Base-by-base conservation (phyloP, 2,329 filamentous ascomycete genomes). In the Ceratocystis papillata region DNA sequence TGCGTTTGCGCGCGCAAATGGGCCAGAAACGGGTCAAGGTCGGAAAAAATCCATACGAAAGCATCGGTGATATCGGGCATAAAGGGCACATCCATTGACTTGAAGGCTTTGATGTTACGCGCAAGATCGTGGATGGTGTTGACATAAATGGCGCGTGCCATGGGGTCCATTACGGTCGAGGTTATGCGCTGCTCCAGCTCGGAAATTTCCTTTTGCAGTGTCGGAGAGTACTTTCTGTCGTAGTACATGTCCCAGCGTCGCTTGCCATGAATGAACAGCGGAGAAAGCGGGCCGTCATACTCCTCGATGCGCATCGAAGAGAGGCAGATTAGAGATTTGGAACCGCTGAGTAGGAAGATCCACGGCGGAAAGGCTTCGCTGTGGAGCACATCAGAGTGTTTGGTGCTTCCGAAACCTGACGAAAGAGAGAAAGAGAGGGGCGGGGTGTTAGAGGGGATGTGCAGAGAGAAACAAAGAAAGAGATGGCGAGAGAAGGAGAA, bases 31-130 rank as follows among this genome's bases (percentile, higher is more conserved):
- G 73, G 73, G 65, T 76, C 73, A 3, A 73, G 70, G 10, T 76
- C 71, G 22, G 67, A 65, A 70, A 75, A 77, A 50, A 77, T 71
- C 76, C 76, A 78, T 3, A 75, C 70, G 64, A 77, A 77, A 1
- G 75, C 70, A 65, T 78, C 76, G 1, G 72, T 71, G n/a, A 73
- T 70, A 55, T 78, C 76, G 1, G 66, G 63, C 22, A 65, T 57
- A 44, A 20, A 65, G 15, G 53, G 45, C 60, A 65, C 46, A 17
- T 65, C 63, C n/a, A 55, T 28, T 17, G 61, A 48, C 10, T 45
- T 60, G 25, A 65, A 65, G 15, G 64, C 60, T 30, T 53, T 65
- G 7, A 65, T 68, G 53, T 68, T 68, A 30, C 66, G 57, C 1
- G 66, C 63, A 7, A 68, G 60, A 30, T 65, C 64, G 30, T 50